Percentiles rank a stretch among this genome's conserved stretches.
These are phyloP conservation scores for Rheum nobile DNA, from an alignment of 148 eudicot species.

Conservation along the genomic window DNA sequence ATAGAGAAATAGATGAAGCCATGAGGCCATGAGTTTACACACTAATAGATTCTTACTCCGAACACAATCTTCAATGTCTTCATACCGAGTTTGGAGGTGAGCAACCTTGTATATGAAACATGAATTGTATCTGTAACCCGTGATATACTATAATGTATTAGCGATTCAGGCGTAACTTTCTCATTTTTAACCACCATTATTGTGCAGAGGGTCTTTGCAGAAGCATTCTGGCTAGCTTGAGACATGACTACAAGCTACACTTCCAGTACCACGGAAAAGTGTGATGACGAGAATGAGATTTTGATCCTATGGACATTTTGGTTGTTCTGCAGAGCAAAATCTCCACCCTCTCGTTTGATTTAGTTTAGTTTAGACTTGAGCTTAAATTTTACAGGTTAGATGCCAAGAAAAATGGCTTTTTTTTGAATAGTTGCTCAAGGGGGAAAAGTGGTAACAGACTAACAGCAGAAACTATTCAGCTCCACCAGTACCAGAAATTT, in stretches of 20 bases:
- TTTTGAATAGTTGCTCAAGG: background rate
- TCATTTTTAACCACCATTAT: background rate
- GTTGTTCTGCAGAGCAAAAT: background rate
- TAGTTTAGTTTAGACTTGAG: background rate
- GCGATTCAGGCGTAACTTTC: background rate
- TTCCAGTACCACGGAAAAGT: slow-evolving; percentile 86
- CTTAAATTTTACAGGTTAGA: background rate
- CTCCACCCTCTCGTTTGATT: background rate
- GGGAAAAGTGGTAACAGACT: background rate
- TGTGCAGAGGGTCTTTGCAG: slow-evolving; percentile 91
- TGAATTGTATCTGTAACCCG: background rate
- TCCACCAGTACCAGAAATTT: background rate
- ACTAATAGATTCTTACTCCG: slow-evolving; percentile 72
- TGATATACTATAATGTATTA: background rate
- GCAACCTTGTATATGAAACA: background rate
- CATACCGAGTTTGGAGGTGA: slow-evolving; percentile 87
- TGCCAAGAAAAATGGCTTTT: background rate
- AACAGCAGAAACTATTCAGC: background rate
- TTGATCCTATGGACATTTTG: background rate
- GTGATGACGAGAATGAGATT: slow-evolving; percentile 18
- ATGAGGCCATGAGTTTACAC: slow-evolving; percentile 85
- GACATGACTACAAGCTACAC: slow-evolving; percentile 65
- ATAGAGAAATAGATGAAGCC: slow-evolving; percentile 88
- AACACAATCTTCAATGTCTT: slow-evolving; percentile 77
- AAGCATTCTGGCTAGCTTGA: slow-evolving; percentile 68